Evolutionary conservation across 495 filamentous ascomycete genomes (phyloP).

Genomic region (Thermochaetoides thermophila): DNA sequence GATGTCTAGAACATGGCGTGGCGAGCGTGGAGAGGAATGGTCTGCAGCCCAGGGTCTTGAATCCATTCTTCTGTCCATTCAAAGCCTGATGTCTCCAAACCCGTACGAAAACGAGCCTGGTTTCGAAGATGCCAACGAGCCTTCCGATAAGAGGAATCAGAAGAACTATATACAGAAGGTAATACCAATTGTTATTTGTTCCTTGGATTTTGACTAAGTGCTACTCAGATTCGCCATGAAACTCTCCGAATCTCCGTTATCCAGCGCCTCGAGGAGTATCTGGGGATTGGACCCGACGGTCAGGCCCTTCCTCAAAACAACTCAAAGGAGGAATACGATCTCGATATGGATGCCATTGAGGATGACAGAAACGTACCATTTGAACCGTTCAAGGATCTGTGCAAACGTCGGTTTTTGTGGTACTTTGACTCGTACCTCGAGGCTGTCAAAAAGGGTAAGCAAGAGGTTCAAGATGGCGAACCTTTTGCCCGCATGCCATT

Average conservation of each 20-base stretch:
- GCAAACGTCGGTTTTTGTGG: constrained; percentile 89
- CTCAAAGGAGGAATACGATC: constrained; percentile 36
- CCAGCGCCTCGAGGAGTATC: constrained; percentile 64
- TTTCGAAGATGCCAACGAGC: constrained; percentile 58
- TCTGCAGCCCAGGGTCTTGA: constrained; percentile 90
- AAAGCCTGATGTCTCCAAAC: constrained; percentile 86
- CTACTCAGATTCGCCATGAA: constrained; percentile 70
- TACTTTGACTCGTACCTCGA: constrained; percentile 78
- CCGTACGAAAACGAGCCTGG: constrained; percentile 96
- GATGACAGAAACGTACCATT: constrained; percentile 39
- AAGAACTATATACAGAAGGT: constrained; percentile 80
- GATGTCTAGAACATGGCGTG: constrained; percentile 72
- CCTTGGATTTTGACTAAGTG: constrained; percentile 3
- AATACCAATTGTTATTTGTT: constrained; percentile 1
- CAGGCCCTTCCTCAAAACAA: constrained; percentile 19
- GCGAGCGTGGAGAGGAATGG: constrained; percentile 83
- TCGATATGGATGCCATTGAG: constrained; percentile 36
- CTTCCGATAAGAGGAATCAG: constrained; percentile 57
- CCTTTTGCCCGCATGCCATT: constrained; percentile 72
- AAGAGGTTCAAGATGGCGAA: constrained; percentile 41
- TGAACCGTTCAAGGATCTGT: constrained; percentile 77
- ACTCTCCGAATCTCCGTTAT: constrained; percentile 77
- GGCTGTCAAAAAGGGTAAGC: constrained; percentile 48
- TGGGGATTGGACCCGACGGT: constrained; percentile 46
- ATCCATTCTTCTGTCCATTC: constrained; percentile 87